phyloP scores from a whole-genome alignment of 2,329 filamentous ascomycete genomes.

The Chaetomium globosum region DNA sequence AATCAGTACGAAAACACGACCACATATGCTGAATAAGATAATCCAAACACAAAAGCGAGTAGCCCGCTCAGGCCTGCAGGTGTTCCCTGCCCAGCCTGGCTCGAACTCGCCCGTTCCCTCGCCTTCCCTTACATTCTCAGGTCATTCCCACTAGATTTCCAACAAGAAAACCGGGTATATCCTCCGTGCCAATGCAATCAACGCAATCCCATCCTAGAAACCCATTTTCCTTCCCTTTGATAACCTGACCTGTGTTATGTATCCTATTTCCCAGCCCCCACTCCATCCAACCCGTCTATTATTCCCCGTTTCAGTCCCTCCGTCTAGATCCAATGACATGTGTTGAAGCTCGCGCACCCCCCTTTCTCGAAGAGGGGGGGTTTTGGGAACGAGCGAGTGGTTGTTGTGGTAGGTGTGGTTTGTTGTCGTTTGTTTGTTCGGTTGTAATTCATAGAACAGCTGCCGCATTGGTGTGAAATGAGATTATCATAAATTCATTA shows the following conservation, averaged over 20 bases:
- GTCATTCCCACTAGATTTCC: background rate
- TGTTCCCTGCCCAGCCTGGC: background rate
- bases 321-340: slow-evolving; percentile 7
- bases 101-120: background rate
- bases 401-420: background rate
- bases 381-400: background rate
- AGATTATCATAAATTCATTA: slow-evolving; percentile 27
- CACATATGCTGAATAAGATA: background rate
- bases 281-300: background rate
- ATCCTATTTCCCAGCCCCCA: slow-evolving; percentile 12
- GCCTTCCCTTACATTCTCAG: background rate
- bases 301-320: background rate
- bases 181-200: slow-evolving; percentile 11
- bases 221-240: background rate
- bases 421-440: background rate
- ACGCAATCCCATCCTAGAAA: background rate
- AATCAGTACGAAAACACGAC: slow-evolving; percentile 1
- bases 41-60: background rate
- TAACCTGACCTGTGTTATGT: background rate
- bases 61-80: too few relatives aligned
- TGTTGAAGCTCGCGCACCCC: background rate
- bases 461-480: background rate
- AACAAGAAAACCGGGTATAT: slow-evolving; percentile 14
- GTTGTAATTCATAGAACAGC: background rate
- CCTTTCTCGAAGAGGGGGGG: background rate